Conservation (phyloP, 176 grass and related monocot genomes). For the Oryza glumipatula region DNA sequence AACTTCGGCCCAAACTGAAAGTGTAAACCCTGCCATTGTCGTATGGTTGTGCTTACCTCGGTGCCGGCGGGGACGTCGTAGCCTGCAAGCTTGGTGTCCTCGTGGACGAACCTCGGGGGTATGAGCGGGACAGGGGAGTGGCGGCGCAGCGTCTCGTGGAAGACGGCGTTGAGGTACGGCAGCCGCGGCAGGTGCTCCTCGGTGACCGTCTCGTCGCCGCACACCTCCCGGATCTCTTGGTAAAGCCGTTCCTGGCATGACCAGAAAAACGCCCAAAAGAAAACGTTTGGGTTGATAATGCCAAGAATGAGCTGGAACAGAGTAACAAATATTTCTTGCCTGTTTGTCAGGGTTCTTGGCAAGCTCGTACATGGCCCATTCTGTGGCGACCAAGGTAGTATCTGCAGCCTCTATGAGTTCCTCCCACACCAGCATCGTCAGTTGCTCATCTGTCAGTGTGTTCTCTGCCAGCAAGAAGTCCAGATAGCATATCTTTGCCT, state of each 20-base stretch:
- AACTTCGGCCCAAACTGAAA: too few relatives aligned
- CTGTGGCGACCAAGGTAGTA: constrained; percentile 66
- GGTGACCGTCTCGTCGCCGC: constrained; percentile 46
- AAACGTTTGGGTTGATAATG: too few relatives aligned
- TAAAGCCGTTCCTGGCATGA: constrained; percentile 58
- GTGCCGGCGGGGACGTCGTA: constrained; percentile 58
- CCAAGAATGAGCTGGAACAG: too few relatives aligned
- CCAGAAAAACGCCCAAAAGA: too few relatives aligned
- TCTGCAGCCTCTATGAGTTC: constrained; percentile 69
- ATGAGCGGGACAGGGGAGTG: constrained; percentile 59
- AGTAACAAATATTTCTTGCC: constrained; percentile 11
- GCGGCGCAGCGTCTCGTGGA: constrained; percentile 75
- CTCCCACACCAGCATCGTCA: constrained; percentile 69
- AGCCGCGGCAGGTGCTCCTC: constrained; percentile 68
- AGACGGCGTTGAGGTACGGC: constrained; percentile 72
- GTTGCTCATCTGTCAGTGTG: constrained; percentile 62
- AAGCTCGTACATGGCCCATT: constrained; percentile 93
- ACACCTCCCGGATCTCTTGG: constrained; percentile 58
- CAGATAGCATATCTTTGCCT: constrained; percentile 65
- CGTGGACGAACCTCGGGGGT: constrained; percentile 70
- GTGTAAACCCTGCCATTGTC: too few relatives aligned
- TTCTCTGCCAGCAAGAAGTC: constrained; percentile 70
- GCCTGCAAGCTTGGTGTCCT: constrained; percentile 62
- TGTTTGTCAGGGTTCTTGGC: constrained; percentile 65
- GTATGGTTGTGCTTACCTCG: constrained; percentile 41